phyloP scores from a whole-genome alignment of 345 rosid species.

The Cardamine occulta region DNA sequence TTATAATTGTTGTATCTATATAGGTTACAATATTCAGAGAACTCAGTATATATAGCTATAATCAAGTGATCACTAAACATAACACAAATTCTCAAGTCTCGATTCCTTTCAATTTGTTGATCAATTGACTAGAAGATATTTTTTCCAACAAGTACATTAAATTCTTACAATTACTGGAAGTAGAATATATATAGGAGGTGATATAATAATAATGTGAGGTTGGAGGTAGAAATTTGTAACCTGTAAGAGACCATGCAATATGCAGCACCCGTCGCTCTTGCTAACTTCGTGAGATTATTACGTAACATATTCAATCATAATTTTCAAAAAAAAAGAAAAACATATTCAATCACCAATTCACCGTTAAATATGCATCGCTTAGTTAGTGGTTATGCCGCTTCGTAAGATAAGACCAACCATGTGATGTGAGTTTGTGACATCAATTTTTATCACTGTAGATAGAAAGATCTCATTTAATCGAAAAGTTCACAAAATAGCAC shows the following conservation, averaged over 20 bases:
- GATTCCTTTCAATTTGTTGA: too few species aligned
- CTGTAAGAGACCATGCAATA: not conserved
- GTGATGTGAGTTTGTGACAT: not conserved
- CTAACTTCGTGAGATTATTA: constrained; percentile 20
- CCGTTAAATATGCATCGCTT: not conserved
- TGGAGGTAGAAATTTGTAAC: constrained; percentile 6
- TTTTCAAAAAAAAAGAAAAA: too few species aligned
- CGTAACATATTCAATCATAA: not conserved
- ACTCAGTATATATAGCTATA: too few species aligned
- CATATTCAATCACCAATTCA: not conserved
- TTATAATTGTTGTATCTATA: too few species aligned
- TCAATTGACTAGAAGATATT: not conserved
- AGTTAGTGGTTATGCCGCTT: not conserved
- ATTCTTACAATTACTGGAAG: not conserved
- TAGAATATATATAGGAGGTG: not conserved
- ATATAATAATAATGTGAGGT: constrained; percentile 33
- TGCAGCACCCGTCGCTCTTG: constrained; percentile 31
- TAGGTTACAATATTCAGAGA: too few species aligned
- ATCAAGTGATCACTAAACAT: too few species aligned
- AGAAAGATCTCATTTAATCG: not conserved
- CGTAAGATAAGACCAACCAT: too few species aligned
- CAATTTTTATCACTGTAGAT: not conserved
- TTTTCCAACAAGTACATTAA: not conserved
- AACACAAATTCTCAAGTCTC: too few species aligned
- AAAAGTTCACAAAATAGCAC: not conserved